Base-by-base conservation (phyloP, 2,329 filamentous ascomycete genomes). In the Ustilaginoidea virens region DNA sequence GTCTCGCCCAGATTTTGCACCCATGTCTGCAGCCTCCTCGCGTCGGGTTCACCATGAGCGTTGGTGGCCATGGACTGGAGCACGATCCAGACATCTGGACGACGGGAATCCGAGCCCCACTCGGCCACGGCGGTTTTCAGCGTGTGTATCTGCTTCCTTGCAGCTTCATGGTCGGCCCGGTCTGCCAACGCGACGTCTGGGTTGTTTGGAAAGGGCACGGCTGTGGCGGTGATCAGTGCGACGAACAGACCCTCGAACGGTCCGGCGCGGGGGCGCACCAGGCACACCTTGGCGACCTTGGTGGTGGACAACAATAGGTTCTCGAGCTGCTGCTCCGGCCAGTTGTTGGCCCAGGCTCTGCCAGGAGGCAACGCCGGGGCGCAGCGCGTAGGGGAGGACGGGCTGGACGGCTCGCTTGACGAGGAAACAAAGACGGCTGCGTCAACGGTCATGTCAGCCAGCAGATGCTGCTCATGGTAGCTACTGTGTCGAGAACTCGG, bases 1-100 rank as follows among this genome's bases (percentile, higher is more conserved):
- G 57, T 50, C 29, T 64, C 55, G 34, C 62, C 61, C 26, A 61
- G 55, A 36, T 68, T 67, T 43, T 68, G 63, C 16, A 59, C 57
- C 65, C 65, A 69, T 4, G 60, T 65, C 33, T 64, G 62, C 24
- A 69, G 38, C 32, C 50, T 53, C 18, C 61, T 51, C 23, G 53
- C 48, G 38, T 66, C 52, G 27, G 55, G 44, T 13, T 52, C 46
- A 10, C 56, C 58, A 9, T 46, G 38, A 1, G 49, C 45, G 26
- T 51, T 51, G n/a, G 55, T 29, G 5, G 61, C 61, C 51, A 68
- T 61, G 25, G 45, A 48, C 27, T 57, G 51, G 29, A 68, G 41
- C 4, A 60, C 51, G 12, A 67, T 50, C 62, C 63, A 69, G 7
- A 63, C 46, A 28, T 55, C 52, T 2, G 64, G 63, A 2, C 58